Evolutionary conservation across 1,284 basidiomycete genomes (phyloP).

Genomic region (Tilletia indica): DNA sequence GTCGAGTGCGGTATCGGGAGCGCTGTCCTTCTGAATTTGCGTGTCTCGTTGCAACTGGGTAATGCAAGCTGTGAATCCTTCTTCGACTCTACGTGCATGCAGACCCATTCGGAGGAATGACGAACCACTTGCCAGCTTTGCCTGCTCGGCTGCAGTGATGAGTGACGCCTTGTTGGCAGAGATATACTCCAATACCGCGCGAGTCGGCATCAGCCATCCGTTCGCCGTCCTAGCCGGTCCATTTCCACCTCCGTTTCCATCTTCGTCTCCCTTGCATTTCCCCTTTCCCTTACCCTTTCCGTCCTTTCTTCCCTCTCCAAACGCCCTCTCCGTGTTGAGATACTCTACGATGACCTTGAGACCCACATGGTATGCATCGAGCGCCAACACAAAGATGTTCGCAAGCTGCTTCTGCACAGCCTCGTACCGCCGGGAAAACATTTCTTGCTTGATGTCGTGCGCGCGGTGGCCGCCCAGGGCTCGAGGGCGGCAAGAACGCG

Average conservation of each 20-base stretch:
- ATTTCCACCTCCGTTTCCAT: too few species aligned
- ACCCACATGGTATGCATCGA: neutral
- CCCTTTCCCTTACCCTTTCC: too few species aligned
- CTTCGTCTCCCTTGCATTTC: too few species aligned
- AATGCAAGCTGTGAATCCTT: constrained; percentile 1
- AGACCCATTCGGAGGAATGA: neutral
- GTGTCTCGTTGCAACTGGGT: neutral
- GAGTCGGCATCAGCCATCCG: constrained; percentile 9
- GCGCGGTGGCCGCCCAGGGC: constrained; percentile 4
- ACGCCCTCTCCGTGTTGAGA: neutral
- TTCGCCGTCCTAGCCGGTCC: neutral
- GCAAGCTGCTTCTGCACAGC: constrained; percentile 10
- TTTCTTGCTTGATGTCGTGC: neutral
- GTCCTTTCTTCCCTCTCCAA: neutral
- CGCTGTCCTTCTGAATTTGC: too few species aligned
- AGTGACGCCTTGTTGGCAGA: neutral
- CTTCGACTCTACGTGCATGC: constrained; percentile 7
- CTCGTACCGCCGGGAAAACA: constrained; percentile 2
- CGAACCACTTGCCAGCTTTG: constrained; percentile 4
- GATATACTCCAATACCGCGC: neutral
- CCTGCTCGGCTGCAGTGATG: neutral
- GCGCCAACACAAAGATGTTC: constrained; percentile 12
- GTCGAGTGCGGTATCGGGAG: too few species aligned
- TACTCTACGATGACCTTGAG: constrained; percentile 11
- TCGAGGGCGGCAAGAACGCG: constrained; percentile 8